Evolutionary conservation across 148 eudicot species (phyloP), one percentile per base, ranked within the genome.

Genomic region (Spergularia bocconei): DNA sequence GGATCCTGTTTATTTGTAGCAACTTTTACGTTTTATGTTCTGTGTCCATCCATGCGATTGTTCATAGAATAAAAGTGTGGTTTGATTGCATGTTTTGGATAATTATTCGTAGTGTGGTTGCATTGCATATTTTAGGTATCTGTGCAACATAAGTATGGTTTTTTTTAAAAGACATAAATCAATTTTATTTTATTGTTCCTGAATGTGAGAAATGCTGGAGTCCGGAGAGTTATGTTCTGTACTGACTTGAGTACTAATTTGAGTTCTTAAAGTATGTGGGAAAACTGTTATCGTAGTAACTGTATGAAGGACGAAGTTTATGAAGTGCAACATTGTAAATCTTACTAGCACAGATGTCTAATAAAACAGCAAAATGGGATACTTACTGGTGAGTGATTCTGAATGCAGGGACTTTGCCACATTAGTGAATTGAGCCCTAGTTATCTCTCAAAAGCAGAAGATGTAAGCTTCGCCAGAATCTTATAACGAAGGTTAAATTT

Each of bases 401-500:
- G 48, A 23, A 29, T 83, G 81, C 90, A 95, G 99, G 99, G 99
- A 75, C 98, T 96, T 59, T 96, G 98, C 89, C 99, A 96, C 85
- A 88, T 96, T 71, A 96, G 99, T 78, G 99, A 96, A 80, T 68
- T 96, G 85, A 96, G 92, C 80, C 80, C 93, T 57, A 78, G 82
- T 78, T 96, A 86, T 87, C 87, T 96, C 74, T 86, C 89, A 13
- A 96, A 92, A 83, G 79, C 99, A 41, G 99, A 95, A 81, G 98
- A 96, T 84, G 99, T 95, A 85, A 87, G 97, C 69, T 19, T 68
- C 64, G 55, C 19, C 54, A 50, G 55, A 72, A 66, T 61, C 4
- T 71, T 55, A 57, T 15, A 11, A 51, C 72, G 41, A 51, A 12
- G 72, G 23, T 69, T 23, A 53, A 23, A 16, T 52, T 69, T 38